phyloP scores from a whole-genome alignment of 495 filamentous ascomycete species.

The Cetradonia linearis region DNA sequence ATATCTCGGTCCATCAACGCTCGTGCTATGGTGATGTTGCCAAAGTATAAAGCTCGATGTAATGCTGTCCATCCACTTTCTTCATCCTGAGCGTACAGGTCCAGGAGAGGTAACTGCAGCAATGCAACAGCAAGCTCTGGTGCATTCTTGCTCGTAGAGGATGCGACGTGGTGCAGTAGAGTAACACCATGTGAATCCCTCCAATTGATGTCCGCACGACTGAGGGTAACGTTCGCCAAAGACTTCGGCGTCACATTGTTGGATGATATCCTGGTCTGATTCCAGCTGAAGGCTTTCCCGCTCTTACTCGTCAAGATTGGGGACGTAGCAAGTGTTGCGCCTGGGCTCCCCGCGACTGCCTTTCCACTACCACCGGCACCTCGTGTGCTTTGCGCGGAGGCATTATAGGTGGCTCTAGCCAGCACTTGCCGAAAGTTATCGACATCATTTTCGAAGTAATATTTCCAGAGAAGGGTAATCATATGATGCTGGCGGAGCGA shows the following conservation, averaged over 20 bases:
- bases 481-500: constrained; percentile 52
- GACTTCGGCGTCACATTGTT: constrained; percentile 9
- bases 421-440: constrained; percentile 79
- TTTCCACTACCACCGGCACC: constrained; percentile 28
- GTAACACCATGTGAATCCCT: constrained; percentile 70
- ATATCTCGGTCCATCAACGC: constrained; percentile 67
- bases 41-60: constrained; percentile 85
- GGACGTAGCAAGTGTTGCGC: constrained; percentile 38
- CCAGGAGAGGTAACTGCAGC: constrained; percentile 68
- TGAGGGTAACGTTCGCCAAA: constrained; percentile 34
- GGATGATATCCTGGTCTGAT: constrained; percentile 22
- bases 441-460: constrained; percentile 91
- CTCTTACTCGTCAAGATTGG: constrained; percentile 35
- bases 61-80: constrained; percentile 96
- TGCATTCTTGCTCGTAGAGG: constrained; percentile 57
- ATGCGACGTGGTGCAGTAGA: constrained; percentile 75
- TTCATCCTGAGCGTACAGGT: constrained; percentile 74
- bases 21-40: constrained; percentile 78
- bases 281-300: constrained; percentile 31
- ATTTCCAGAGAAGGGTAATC: constrained; percentile 94
- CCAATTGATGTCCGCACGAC: constrained; percentile 66
- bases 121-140: constrained; percentile 64
- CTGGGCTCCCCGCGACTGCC: constrained; percentile 42
- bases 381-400: constrained; percentile 23
- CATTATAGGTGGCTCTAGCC: constrained; percentile 49